These are phyloP conservation scores for Megacollybia marginata DNA, from an alignment of 768 basidiomycete species.

Conservation along the genomic window DNA sequence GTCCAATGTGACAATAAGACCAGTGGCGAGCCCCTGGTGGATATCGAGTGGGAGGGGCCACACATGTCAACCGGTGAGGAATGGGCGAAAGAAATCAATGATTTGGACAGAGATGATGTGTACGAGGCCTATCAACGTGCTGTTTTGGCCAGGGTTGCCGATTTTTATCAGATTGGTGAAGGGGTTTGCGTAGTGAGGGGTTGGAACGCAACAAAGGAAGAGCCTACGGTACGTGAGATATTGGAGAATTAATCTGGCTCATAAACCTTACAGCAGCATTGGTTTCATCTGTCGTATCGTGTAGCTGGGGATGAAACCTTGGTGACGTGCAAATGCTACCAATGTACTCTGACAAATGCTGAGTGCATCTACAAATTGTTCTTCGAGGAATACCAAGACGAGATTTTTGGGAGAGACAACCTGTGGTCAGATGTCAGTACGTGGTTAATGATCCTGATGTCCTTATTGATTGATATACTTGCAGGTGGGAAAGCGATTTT, in stretches of 20 bases:
- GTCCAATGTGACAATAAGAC: too few species aligned
- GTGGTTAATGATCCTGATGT: not conserved
- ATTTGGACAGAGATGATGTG: too few species aligned
- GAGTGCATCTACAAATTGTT: not conserved
- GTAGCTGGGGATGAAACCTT: not conserved
- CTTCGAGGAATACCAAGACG: not conserved
- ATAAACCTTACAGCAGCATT: not conserved
- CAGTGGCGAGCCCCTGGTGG: too few species aligned
- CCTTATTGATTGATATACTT: not conserved
- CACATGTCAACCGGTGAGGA: too few species aligned
- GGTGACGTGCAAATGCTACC: not conserved
- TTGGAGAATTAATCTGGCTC: not conserved
- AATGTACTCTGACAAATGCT: not conserved
- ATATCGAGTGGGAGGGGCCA: too few species aligned
- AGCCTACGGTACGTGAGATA: not conserved
- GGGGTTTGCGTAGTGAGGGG: not conserved
- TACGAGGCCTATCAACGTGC: not conserved
- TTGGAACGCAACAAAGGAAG: not conserved
- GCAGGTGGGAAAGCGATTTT: not conserved
- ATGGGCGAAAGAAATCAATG: too few species aligned
- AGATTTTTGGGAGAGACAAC: not conserved
- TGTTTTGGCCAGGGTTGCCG: not conserved
- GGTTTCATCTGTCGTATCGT: not conserved
- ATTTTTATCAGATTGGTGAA: not conserved
- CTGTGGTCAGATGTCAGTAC: not conserved